Evolutionary conservation across 2,329 filamentous ascomycete genomes (phyloP), one percentile per base, ranked within the genome.

Genomic region (Hymenotorrendiella dingleyae): DNA sequence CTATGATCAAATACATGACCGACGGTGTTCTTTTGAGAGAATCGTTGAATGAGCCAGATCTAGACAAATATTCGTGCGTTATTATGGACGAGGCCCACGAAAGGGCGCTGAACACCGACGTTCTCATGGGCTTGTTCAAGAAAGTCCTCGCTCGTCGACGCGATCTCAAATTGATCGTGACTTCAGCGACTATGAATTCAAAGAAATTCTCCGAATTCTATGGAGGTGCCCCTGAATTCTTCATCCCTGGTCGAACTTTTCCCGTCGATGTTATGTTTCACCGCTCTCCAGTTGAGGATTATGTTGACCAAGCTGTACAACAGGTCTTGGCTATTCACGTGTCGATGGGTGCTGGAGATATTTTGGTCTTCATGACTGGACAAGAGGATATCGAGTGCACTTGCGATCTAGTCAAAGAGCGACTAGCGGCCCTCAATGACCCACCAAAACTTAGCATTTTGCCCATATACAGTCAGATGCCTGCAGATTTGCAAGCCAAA

Each of bases 41-140:
- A 60, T 96, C 89, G 5, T 73, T 98, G 9, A 90, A 89, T 46
- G 91, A 97, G 63, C 80, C 84, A 6, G 91, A 98, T 62, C 72
- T 98, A 34, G 93, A 97, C 64, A 86, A 87, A 52, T 98, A 98
- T 62, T 95, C 91, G 11, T 96, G 90, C 62, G 89, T 98, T 57
- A 98, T 98, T 65, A 98, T 98, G 93, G 93, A 98, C 61, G 93
- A 98, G 69, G 94, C 93, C 4, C 93, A 98, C 73, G 93, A 98
- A 65, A 79, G 93, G 63, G 91, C 93, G 1, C 68, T 98, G 37
- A 97, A 98, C 60, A 98, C 93, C 0, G 93, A 98, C 63, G 91
- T 98, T 14, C 69, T 98, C 11, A 95, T 98, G 86, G 93, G 93
- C 0, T 68, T 98, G 21, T 91, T 98, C 68, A 98, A 97, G 64